Conservation (phyloP, 2,329 filamentous ascomycete species). For the Cladosporium oxysporum region DNA sequence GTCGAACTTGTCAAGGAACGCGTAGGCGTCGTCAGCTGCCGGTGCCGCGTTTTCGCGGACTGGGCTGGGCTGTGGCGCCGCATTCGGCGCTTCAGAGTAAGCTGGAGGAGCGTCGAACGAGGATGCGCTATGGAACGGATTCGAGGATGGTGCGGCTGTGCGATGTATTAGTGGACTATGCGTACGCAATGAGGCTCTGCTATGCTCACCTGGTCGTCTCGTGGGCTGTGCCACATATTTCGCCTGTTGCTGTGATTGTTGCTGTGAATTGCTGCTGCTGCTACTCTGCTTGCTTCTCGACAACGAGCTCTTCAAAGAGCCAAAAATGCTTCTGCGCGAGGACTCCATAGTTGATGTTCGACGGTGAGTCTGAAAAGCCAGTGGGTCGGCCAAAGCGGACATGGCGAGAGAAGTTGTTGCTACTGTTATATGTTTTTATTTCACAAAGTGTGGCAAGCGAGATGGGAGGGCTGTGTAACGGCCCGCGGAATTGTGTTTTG, state of each 20-base stretch:
- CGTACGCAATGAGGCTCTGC: background rate
- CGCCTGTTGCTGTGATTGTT: background rate
- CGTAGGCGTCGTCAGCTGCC: constrained; percentile 65
- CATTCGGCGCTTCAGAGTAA: constrained; percentile 48
- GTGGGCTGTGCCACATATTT: background rate
- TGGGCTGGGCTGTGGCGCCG: constrained; percentile 34
- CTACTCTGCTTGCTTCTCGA: constrained; percentile 8
- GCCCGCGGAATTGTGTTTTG: background rate
- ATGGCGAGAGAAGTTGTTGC: background rate
- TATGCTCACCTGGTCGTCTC: constrained; percentile 2
- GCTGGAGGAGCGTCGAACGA: constrained; percentile 36
- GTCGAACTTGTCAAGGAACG: constrained; percentile 78
- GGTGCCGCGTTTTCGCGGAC: too few relatives aligned
- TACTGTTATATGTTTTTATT: background rate
- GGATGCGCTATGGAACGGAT: background rate
- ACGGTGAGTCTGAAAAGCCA: background rate
- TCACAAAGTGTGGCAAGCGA: constrained; percentile 3
- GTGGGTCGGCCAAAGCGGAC: background rate
- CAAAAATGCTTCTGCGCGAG: background rate
- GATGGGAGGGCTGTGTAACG: background rate
- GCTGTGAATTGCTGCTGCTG: background rate
- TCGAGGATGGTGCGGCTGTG: background rate
- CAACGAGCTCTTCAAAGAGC: constrained; percentile 1
- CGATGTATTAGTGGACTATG: background rate
- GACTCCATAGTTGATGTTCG: constrained; percentile 4